These are phyloP conservation scores for Entonaema liquescens DNA, from an alignment of 495 filamentous ascomycete species.

Conservation along the genomic window DNA sequence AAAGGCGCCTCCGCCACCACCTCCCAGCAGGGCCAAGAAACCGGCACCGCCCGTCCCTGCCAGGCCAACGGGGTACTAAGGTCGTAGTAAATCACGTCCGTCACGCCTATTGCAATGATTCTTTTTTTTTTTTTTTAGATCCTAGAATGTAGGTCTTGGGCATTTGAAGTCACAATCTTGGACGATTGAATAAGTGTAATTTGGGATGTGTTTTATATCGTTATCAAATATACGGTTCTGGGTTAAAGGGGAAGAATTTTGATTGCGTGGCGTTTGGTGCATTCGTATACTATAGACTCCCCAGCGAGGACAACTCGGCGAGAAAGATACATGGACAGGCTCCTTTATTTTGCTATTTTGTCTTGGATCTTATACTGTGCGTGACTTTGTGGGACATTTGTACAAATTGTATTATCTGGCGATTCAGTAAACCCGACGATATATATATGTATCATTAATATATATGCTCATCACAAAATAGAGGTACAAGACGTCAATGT, in stretches of 20 bases:
- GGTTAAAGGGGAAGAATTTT: background rate
- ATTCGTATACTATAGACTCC: conserved; percentile 20
- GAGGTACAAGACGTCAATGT: background rate
- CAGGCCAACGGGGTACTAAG: conserved; percentile 48
- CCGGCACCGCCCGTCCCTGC: conserved; percentile 70
- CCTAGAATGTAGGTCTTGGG: background rate
- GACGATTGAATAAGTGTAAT: conserved; percentile 14
- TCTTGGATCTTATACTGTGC: background rate
- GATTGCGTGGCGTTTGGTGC: conserved; percentile 34
- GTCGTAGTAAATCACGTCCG: background rate
- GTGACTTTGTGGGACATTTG: background rate
- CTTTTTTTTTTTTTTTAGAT: conserved; percentile 2
- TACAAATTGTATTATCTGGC: background rate
- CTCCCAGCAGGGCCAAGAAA: conserved; percentile 82
- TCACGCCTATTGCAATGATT: conserved; percentile 13
- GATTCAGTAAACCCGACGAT: background rate
- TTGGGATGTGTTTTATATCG: conserved; percentile 4
- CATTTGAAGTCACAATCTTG: background rate
- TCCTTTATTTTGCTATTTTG: conserved; percentile 27
- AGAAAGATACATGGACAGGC: conserved; percentile 37
- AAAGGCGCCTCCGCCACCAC: conserved; percentile 82
- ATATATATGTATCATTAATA: background rate
- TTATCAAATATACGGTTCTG: background rate
- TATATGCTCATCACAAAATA: background rate
- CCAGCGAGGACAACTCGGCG: background rate